phyloP scores from a whole-genome alignment of 2,329 filamentous ascomycete genomes.

The Nothophoma quercina region DNA sequence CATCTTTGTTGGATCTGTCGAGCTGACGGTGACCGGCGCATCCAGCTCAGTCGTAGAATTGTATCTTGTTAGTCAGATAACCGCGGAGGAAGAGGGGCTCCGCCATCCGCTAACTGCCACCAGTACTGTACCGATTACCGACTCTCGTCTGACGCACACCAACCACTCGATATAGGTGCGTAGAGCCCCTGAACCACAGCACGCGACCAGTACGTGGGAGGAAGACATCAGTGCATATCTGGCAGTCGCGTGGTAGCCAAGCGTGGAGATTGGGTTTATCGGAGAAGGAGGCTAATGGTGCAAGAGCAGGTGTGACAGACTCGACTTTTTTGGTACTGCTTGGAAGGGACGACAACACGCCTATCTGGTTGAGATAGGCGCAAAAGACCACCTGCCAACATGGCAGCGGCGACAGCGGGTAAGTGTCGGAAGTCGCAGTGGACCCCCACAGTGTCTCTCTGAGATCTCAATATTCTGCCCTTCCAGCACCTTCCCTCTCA shows the following conservation, averaged over 20 bases:
- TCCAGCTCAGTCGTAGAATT: constrained; percentile 16
- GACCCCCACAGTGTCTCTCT: constrained; percentile 30
- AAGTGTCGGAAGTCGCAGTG: constrained; percentile 39
- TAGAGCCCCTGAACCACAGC: constrained; percentile 26
- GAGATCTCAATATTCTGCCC: constrained; percentile 30
- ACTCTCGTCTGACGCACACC: constrained; percentile 37
- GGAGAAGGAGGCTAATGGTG: constrained; percentile 27
- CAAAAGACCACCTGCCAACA: constrained; percentile 38
- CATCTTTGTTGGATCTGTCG: constrained; percentile 17
- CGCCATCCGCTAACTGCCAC: constrained; percentile 43
- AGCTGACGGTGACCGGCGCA: constrained; percentile 20
- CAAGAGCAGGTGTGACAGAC: constrained; percentile 23
- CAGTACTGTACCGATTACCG: constrained; percentile 34
- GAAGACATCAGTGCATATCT: constrained; percentile 1
- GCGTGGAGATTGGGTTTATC: constrained; percentile 1
- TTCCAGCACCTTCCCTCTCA: constrained; percentile 21
- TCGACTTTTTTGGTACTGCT: constrained; percentile 15
- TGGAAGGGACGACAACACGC: constrained; percentile 11
- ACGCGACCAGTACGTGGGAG: no score
- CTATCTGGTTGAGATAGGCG: constrained; percentile 23
- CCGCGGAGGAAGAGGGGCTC: constrained; percentile 40
- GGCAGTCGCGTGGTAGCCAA: constrained; percentile 2
- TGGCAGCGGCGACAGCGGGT: constrained; percentile 54
- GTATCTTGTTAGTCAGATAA: constrained; percentile 35
- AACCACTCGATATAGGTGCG: constrained; percentile 42